Conservation (phyloP, 352 stramenopile species). For the Phytophthora capsici region DNA sequence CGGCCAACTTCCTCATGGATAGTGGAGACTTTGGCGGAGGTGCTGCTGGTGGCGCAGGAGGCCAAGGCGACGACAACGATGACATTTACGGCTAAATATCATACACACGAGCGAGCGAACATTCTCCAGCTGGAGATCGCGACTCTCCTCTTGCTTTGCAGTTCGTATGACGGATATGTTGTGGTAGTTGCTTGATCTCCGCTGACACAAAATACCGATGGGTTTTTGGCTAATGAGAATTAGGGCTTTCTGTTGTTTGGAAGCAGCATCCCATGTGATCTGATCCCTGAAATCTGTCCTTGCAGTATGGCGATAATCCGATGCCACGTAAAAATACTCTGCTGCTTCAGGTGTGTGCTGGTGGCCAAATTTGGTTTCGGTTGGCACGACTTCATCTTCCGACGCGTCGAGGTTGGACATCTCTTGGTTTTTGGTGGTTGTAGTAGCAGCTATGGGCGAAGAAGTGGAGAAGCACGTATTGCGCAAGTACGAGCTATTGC, state of each 20-base stretch:
- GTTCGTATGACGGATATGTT: conserved; percentile 32
- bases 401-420: conserved; percentile 11
- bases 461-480: conserved; percentile 94
- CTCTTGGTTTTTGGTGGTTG: conserved; percentile 13
- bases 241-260: conserved; percentile 10
- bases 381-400: conserved; percentile 10
- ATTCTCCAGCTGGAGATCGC: conserved; percentile 18
- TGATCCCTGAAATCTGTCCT: conserved; percentile 23
- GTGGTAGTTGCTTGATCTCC: conserved; percentile 21
- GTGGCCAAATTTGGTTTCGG: conserved; percentile 35
- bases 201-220: conserved; percentile 39
- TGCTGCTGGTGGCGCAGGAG: conserved; percentile 47
- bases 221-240: conserved; percentile 33
- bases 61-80: conserved; percentile 75
- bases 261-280: conserved; percentile 12
- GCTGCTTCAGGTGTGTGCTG: background rate
- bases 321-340: conserved; percentile 30
- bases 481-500: conserved; percentile 93
- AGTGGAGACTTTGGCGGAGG: conserved; percentile 69
- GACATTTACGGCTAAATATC: conserved; percentile 88
- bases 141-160: conserved; percentile 34
- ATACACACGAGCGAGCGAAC: conserved; percentile 36
- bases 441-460: conserved; percentile 76
- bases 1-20: conserved; percentile 99
- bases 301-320: conserved; percentile 23